phyloP scores from a whole-genome alignment of 1,139 yeast species.

The Geotrichum cucujoidarum region DNA sequence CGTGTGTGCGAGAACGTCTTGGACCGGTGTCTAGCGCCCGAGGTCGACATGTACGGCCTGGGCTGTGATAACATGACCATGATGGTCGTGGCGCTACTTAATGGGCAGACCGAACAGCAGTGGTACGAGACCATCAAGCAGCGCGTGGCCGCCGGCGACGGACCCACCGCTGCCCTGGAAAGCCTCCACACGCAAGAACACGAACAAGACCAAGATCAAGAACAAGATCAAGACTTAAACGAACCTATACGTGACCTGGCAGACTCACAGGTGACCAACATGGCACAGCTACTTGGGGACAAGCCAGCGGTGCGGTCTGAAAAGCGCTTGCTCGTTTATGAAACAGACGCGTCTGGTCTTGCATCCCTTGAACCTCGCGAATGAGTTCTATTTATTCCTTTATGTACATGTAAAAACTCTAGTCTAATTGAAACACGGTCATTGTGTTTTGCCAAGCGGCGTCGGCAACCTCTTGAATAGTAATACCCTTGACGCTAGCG shows the following conservation, averaged over 20 bases:
- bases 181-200: too few relatives aligned
- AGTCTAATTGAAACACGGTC: conserved; percentile 45
- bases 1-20: conserved; percentile 82
- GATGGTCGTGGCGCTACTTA: conserved; percentile 78
- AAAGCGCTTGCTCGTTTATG: too few relatives aligned
- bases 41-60: conserved; percentile 85
- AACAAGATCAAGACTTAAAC: too few relatives aligned
- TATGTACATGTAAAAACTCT: too few relatives aligned
- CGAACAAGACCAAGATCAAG: too few relatives aligned
- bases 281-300: too few relatives aligned
- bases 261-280: too few relatives aligned
- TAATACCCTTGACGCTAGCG: conserved; percentile 50
- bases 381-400: too few relatives aligned
- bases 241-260: too few relatives aligned
- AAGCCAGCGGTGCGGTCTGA: too few relatives aligned
- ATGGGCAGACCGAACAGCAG: conserved; percentile 67
- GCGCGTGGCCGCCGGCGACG: conserved; percentile 42
- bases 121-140: conserved; percentile 76
- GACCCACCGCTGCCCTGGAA: conserved; percentile 39
- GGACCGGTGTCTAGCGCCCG: conserved; percentile 95
- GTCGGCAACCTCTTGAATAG: conserved; percentile 53
- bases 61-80: conserved; percentile 99
- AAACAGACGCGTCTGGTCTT: too few relatives aligned
- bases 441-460: conserved; percentile 61
- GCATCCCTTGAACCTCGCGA: too few relatives aligned